phyloP scores from a whole-genome alignment of 2,329 filamentous ascomycete species.

The Arthrobotrys conoides region DNA sequence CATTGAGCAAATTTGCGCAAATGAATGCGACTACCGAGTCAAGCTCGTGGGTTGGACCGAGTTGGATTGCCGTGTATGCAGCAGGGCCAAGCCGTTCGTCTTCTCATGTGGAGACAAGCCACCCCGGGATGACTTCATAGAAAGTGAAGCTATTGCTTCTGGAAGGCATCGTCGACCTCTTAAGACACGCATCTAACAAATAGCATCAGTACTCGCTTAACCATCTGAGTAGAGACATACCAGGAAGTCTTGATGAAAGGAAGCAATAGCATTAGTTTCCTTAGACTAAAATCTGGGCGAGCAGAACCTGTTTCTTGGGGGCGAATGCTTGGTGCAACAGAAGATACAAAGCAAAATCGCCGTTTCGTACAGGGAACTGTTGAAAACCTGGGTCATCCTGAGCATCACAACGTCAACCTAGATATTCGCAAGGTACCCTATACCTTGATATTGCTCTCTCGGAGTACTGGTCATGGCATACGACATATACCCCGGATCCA shows the following conservation, averaged over 20 bases:
- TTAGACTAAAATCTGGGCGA: conserved; percentile 32
- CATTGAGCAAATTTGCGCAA: conserved; percentile 25
- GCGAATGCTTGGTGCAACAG: conserved; percentile 30
- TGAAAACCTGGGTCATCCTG: conserved; percentile 32
- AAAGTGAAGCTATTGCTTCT: conserved; percentile 40
- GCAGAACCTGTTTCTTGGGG: conserved; percentile 34
- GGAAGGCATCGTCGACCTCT: conserved; percentile 41
- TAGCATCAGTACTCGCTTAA: conserved; percentile 36
- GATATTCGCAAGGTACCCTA: conserved; percentile 41
- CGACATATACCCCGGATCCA: conserved; percentile 52
- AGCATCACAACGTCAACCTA: conserved; percentile 31
- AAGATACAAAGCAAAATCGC: conserved; percentile 53
- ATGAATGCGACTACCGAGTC: not conserved
- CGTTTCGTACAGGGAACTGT: conserved; percentile 47
- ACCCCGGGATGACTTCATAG: conserved; percentile 44
- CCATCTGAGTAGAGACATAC: conserved; percentile 1
- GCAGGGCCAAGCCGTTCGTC: conserved; percentile 6
- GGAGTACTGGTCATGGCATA: conserved; percentile 39
- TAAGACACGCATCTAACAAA: conserved; percentile 26
- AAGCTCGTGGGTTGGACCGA: not conserved
- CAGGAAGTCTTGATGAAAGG: conserved; percentile 27
- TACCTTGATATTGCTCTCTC: conserved; percentile 31
- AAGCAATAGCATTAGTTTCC: conserved; percentile 20
- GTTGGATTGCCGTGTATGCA: conserved; percentile 16
- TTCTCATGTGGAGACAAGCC: conserved; percentile 27